Base-by-base conservation (phyloP, 2,329 filamentous ascomycete genomes). In the Fusarium protoensiforme region DNA sequence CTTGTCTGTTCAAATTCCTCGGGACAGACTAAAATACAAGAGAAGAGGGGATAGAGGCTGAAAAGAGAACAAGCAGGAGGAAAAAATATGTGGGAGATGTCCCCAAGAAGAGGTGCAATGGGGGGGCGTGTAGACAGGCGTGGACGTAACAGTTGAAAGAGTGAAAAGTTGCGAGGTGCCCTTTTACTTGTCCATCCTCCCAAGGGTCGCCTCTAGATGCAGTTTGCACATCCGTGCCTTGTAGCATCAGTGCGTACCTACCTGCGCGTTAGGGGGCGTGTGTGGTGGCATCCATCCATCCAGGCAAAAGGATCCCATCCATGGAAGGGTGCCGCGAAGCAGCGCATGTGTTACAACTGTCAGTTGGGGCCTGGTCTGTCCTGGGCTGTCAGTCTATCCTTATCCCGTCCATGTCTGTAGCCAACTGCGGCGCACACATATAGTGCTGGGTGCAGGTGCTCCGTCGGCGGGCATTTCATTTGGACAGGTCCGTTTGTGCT, bases 211-310 rank as follows among this genome's bases (percentile, higher is more conserved):
- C 59, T 65, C 66, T 69, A 64, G 71, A 72, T 72, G 70, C 51
- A 63, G 65, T 61, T 67, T 74, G 59, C 48, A 69, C 65, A 72
- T 71, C 64, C 64, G 61, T 71, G 35, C 71, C 64, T 71, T 72
- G 68, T 68, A 73, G 41, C 70, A 71, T 70, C 70, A 64, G 58
- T 73, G 46, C 39, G 51, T 48, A 20, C 48, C 13, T 48, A 38
- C 56, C 31, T 63, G 61, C 67, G 14, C 38, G 58, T 63, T 67
- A 54, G 69, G 65, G 58, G 58, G 27, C 59, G 46, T 64, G 65
- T 68, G 51, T 35, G 41, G 59, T 69, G 54, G 60, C 61, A 65
- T 72, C 38, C 41, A 65, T 72, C 38, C 41, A 43, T 43, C 43
- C 43, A 48, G 54, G 36, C 65, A 72, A 57, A 56, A 66, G 48